Percentiles rank a stretch among this genome's conserved stretches.
Evolutionary conservation across 2,329 filamentous ascomycete species (phyloP).

Genomic region (Colletotrichum sp.): DNA sequence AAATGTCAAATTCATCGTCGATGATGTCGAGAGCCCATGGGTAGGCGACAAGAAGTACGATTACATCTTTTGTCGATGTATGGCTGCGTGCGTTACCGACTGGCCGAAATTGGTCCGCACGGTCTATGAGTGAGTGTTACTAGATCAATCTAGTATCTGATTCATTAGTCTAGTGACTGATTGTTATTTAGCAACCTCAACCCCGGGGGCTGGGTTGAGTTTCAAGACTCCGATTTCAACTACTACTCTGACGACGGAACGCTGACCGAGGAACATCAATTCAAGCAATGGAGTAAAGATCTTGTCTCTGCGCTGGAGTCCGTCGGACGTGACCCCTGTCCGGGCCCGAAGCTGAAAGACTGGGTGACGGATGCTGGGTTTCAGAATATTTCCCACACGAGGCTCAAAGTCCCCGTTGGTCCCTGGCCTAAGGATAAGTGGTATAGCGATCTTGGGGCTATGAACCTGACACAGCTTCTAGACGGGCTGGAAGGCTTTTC

Average conservation of each 20-base stretch:
- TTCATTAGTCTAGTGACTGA: not conserved
- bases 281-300: slow-evolving; percentile 14
- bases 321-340: slow-evolving; percentile 8
- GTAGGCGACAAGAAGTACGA: slow-evolving; percentile 29
- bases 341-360: slow-evolving; percentile 21
- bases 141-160: not conserved
- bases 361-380: slow-evolving; percentile 44
- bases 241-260: slow-evolving; percentile 27
- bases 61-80: slow-evolving; percentile 40
- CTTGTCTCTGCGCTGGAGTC: slow-evolving; percentile 29
- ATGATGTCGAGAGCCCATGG: slow-evolving; percentile 37
- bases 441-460: slow-evolving; percentile 24
- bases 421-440: slow-evolving; percentile 30
- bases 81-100: slow-evolving; percentile 35
- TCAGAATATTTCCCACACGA: slow-evolving; percentile 30
- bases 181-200: not conserved
- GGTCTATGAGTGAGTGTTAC: slow-evolving; percentile 24
- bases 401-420: slow-evolving; percentile 40
- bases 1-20: slow-evolving; percentile 41
- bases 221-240: slow-evolving; percentile 24
- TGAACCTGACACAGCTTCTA: slow-evolving; percentile 15
- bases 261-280: slow-evolving; percentile 2
- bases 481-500: slow-evolving; percentile 27
- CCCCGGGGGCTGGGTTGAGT: slow-evolving; percentile 19
- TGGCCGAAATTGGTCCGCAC: slow-evolving; percentile 29